These are phyloP conservation scores for Xanthoconium stramineum DNA, from an alignment of 768 basidiomycete genomes.

Conservation along the genomic window DNA sequence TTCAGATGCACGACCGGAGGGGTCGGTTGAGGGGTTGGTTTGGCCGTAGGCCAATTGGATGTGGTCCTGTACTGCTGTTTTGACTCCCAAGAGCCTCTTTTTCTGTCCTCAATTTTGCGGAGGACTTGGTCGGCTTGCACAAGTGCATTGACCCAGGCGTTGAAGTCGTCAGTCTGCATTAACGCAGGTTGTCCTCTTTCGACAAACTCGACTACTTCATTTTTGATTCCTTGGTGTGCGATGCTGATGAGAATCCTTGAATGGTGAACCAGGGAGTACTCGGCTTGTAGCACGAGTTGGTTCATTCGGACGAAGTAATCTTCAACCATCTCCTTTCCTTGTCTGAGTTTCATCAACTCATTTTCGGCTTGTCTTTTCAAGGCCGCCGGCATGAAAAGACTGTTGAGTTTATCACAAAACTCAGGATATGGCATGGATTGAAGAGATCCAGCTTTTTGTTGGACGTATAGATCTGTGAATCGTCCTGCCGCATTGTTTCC, in stretches of 20 bases:
- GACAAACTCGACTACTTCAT: background rate
- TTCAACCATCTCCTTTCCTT: background rate
- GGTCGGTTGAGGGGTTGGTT: too few relatives aligned
- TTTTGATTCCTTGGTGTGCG: background rate
- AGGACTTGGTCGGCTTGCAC: too few relatives aligned
- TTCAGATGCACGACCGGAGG: too few relatives aligned
- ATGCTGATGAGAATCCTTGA: background rate
- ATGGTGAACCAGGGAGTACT: accelerated
- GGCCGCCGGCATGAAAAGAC: too few relatives aligned
- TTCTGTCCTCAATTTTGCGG: background rate
- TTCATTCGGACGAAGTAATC: background rate
- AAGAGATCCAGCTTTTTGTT: too few relatives aligned
- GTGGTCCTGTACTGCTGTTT: too few relatives aligned
- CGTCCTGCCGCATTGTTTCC: background rate
- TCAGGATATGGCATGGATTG: too few relatives aligned
- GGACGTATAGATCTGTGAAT: background rate
- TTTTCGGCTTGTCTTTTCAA: background rate
- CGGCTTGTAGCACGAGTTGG: background rate
- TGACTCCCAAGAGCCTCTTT: too few relatives aligned
- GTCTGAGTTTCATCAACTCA: background rate
- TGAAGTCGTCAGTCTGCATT: too few relatives aligned
- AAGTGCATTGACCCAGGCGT: too few relatives aligned
- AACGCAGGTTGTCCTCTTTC: background rate
- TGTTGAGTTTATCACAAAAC: too few relatives aligned
- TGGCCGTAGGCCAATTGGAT: too few relatives aligned